These are phyloP conservation scores for Cyberlindnera euphorbiiphila DNA, from an alignment of 805 yeast species.

Conservation along the genomic window DNA sequence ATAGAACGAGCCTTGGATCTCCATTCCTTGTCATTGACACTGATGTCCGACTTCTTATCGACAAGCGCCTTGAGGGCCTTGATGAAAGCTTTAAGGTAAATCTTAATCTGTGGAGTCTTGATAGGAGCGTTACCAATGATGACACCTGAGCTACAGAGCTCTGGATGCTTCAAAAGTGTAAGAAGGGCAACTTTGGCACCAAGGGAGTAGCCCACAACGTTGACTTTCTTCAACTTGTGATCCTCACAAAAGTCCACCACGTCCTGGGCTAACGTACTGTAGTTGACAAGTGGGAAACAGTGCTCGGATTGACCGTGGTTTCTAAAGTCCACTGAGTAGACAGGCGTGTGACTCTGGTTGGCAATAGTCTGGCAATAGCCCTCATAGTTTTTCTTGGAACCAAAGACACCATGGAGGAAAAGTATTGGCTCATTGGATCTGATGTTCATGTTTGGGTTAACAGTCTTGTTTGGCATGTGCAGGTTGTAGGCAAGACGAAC, in stretches of 20 bases:
- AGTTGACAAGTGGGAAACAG: slow-evolving; percentile 38
- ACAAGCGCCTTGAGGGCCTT: slow-evolving; percentile 39
- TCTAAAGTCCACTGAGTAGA: slow-evolving; percentile 42
- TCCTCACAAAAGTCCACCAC: slow-evolving; percentile 34
- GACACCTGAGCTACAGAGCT: slow-evolving; percentile 34
- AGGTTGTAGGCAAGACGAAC: slow-evolving; percentile 24
- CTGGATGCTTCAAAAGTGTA: slow-evolving; percentile 37
- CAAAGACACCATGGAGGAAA: slow-evolving; percentile 47
- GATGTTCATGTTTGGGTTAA: slow-evolving; percentile 23
- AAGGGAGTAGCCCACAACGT: slow-evolving; percentile 44
- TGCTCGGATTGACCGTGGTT: slow-evolving; percentile 46
- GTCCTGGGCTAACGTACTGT: slow-evolving; percentile 39
- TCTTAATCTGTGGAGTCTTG: slow-evolving; percentile 29
- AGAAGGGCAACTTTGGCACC: slow-evolving; percentile 51
- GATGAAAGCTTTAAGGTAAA: slow-evolving; percentile 32
- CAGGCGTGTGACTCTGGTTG: slow-evolving; percentile 29
- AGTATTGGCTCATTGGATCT: slow-evolving; percentile 33
- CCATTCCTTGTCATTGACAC: slow-evolving; percentile 26
- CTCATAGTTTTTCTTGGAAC: slow-evolving; percentile 39
- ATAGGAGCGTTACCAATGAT: slow-evolving; percentile 47
- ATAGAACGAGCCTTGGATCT: slow-evolving; percentile 24
- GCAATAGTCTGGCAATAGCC: slow-evolving; percentile 36
- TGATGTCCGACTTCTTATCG: slow-evolving; percentile 25
- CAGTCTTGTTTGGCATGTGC: slow-evolving; percentile 27
- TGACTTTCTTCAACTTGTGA: slow-evolving; percentile 28